phyloP scores from a whole-genome alignment of 78 protist genomes.

The Bigelowiella natans region DNA sequence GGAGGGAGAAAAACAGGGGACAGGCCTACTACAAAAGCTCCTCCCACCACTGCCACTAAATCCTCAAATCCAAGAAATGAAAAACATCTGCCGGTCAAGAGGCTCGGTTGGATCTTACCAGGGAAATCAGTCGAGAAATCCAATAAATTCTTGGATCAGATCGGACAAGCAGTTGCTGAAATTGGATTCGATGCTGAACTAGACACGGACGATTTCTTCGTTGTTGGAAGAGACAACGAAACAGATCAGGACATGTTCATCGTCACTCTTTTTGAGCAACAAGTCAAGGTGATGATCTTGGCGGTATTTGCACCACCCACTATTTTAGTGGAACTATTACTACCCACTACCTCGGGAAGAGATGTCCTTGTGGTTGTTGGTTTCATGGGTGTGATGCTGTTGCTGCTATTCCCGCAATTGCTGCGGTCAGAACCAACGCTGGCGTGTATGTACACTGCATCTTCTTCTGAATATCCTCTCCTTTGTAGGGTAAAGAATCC shows the following conservation, averaged over 20 bases:
- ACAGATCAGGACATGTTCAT: neutral
- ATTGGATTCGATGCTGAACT: neutral
- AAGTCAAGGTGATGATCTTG: neutral
- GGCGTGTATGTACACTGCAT: neutral
- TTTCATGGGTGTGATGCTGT: neutral
- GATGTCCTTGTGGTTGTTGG: neutral
- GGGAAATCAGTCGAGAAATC: neutral
- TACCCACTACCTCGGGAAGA: no score
- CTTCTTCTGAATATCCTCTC: neutral
- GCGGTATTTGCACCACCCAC: no score
- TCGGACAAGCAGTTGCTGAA: neutral
- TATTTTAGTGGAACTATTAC: no score
- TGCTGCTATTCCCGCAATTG: neutral
- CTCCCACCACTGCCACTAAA: no score
- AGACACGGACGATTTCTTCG: neutral
- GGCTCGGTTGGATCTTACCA: neutral
- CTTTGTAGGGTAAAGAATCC: neutral
- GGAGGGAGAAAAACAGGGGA: no score
- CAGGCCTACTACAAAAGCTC: no score
- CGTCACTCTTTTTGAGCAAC: neutral
- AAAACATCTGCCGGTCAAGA: neutral
- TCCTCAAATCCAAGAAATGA: no score
- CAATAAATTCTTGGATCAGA: neutral
- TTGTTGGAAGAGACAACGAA: neutral
- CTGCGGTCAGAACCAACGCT: no score